A percentile compares a stretch with the other conserved stretches of the same genome.
These are phyloP conservation scores for Fusarium devonianum DNA, from an alignment of 2,329 filamentous ascomycete genomes.

Conservation along the genomic window DNA sequence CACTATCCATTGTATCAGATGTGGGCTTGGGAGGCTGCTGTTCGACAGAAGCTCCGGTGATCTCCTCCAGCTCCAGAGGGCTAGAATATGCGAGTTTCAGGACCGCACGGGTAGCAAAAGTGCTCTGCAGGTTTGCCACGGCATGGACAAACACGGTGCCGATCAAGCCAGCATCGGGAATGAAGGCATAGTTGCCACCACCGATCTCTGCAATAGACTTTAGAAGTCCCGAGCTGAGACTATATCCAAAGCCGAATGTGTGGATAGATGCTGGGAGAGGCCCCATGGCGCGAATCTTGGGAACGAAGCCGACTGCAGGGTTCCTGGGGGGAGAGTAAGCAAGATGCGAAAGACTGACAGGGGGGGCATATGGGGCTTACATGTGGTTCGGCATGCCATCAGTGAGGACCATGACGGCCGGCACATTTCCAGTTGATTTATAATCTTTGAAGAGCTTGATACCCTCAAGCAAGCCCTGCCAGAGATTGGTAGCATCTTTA, in stretches of 20 bases:
- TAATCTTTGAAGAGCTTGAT: conserved; percentile 55
- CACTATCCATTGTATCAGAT: conserved; percentile 13
- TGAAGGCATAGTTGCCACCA: conserved; percentile 66
- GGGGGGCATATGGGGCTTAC: conserved; percentile 40
- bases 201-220: conserved; percentile 67
- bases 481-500: conserved; percentile 59
- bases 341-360: accelerated
- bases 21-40: conserved; percentile 39
- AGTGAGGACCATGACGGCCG: conserved; percentile 61
- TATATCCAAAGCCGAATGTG: conserved; percentile 50
- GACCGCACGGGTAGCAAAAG: conserved; percentile 58
- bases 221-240: conserved; percentile 55
- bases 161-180: conserved; percentile 69
- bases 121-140: conserved; percentile 66
- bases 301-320: conserved; percentile 61
- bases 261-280: conserved; percentile 52
- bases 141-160: conserved; percentile 69
- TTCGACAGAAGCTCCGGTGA: conserved; percentile 50
- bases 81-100: conserved; percentile 52
- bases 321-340: conserved; percentile 43
- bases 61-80: conserved; percentile 49
- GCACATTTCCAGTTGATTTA: conserved; percentile 48
- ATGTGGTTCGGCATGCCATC: conserved; percentile 63
- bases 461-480: conserved; percentile 62
- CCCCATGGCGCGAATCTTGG: conserved; percentile 56